Evolutionary conservation across 73 alveolate species (phyloP), one percentile per base, ranked within the genome.

Genomic region (Stentor roeselii): DNA sequence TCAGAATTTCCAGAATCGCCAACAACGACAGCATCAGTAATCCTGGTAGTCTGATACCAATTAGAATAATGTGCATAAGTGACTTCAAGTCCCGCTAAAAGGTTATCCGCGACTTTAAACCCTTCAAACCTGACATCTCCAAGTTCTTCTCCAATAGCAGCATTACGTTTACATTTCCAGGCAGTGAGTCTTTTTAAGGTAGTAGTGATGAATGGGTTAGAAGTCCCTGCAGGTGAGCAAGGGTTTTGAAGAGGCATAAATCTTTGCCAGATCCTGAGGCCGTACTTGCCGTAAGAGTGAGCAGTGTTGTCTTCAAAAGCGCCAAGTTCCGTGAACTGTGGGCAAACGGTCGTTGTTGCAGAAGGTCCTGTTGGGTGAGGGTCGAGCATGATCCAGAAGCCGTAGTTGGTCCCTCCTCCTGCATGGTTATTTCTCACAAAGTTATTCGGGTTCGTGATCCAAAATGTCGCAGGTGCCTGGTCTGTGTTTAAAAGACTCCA

Each of bases 361-460:
- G 97, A 90, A 30, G 97, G 96, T 2, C 97, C 97, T 61, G 83
- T 87, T 21, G 97, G 94, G 42, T 83, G 82, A 3, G 90, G 86
- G 83, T 85, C 67, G 35, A 67, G 78, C 67, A 88, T 96, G 88
- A 84, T 88, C 98, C 98, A 95, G 86, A 83, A 95, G n/a, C 98
- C 98, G 85, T 88, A 93, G 61, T 90, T 86, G 36, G 86, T 95
- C 30, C 95, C 88, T 6, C 98, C 98, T 42, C 95, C 97, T 30
- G 97, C 95, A 82, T 89, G 93, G 75, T 95, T 95, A 37, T 86
- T 83, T 42, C 86, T 78, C 75, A 93, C 77, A 42, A 77, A 60
- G 78, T 95, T 95, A 59, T 88, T 89, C 27, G 98, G 98, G 77
- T 91, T 84, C 32, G 97, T 93, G 78, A 91, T 86, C 97, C 97